Conservation (phyloP, 2,329 filamentous ascomycete species). For the Trichoderma oligosporum region DNA sequence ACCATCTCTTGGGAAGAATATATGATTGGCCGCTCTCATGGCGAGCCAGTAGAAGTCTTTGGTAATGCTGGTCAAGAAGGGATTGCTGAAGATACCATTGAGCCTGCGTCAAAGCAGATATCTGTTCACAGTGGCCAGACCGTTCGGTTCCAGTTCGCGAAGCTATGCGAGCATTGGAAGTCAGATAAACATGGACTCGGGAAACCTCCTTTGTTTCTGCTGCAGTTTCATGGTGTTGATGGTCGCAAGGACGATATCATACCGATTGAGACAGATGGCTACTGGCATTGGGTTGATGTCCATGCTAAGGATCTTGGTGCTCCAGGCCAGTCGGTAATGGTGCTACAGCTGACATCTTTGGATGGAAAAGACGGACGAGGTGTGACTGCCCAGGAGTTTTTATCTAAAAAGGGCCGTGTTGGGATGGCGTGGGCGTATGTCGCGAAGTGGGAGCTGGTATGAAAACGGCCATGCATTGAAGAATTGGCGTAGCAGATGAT, state of each 20-base stretch:
- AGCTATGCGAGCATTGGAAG: constrained; percentile 79
- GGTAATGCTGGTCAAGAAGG: constrained; percentile 47
- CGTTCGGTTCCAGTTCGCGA: constrained; percentile 76
- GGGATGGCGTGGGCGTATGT: constrained; percentile 45
- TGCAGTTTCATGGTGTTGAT: constrained; percentile 63
- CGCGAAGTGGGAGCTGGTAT: constrained; percentile 50
- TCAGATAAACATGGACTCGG: constrained; percentile 64
- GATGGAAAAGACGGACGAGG: constrained; percentile 47
- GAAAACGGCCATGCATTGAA: constrained; percentile 3
- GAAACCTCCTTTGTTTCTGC: constrained; percentile 63
- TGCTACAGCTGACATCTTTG: constrained; percentile 57
- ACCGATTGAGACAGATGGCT: constrained; percentile 72
- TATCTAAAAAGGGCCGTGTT: constrained; percentile 41
- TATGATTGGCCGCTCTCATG: constrained; percentile 56
- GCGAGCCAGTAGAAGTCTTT: constrained; percentile 47
- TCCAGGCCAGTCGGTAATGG: constrained; percentile 63
- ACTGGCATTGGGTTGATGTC: constrained; percentile 79
- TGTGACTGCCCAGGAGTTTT: constrained; percentile 46
- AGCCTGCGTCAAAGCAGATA: constrained; percentile 52
- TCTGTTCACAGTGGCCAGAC: constrained; percentile 52
- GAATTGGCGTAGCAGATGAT: not conserved
- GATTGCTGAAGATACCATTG: constrained; percentile 55
- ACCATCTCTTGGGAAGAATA: constrained; percentile 77
- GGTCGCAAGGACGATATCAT: constrained; percentile 65
- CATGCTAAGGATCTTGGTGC: constrained; percentile 60